Conservation (phyloP, 345 rosid genomes). For the Citrus medica region DNA sequence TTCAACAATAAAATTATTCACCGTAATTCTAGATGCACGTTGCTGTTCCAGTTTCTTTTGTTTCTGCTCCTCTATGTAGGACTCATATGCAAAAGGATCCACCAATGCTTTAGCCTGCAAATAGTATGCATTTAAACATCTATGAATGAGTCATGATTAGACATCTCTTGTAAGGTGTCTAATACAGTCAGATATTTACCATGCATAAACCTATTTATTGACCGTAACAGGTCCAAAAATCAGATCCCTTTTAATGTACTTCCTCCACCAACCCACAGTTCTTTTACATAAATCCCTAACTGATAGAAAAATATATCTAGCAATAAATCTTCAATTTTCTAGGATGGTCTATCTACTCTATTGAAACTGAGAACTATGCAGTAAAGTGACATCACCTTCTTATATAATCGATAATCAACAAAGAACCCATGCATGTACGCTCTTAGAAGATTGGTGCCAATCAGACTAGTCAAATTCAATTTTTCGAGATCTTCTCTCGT, state of each 20-base stretch:
- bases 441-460: conserved; percentile 86
- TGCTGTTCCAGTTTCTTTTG: conserved; percentile 57
- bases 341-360: not conserved
- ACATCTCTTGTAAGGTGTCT: not conserved
- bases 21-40: conserved; percentile 67
- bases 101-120: conserved; percentile 64
- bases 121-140: not conserved
- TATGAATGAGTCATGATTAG: not conserved
- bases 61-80: conserved; percentile 57
- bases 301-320: not conserved
- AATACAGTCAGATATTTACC: not conserved
- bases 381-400: conserved; percentile 48
- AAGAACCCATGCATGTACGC: conserved; percentile 98
- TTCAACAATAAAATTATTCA: conserved; percentile 28
- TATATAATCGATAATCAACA: conserved; percentile 64
- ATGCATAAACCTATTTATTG: not conserved
- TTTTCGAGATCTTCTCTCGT: conserved; percentile 83
- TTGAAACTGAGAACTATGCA: not conserved
- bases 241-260: not conserved
- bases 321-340: not conserved
- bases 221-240: not conserved
- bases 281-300: not conserved
- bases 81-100: conserved; percentile 69
- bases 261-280: not conserved
- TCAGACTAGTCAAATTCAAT: conserved; percentile 71